Evolutionary conservation across 2,329 filamentous ascomycete species (phyloP).

Genomic region (Calonectria honghensis): DNA sequence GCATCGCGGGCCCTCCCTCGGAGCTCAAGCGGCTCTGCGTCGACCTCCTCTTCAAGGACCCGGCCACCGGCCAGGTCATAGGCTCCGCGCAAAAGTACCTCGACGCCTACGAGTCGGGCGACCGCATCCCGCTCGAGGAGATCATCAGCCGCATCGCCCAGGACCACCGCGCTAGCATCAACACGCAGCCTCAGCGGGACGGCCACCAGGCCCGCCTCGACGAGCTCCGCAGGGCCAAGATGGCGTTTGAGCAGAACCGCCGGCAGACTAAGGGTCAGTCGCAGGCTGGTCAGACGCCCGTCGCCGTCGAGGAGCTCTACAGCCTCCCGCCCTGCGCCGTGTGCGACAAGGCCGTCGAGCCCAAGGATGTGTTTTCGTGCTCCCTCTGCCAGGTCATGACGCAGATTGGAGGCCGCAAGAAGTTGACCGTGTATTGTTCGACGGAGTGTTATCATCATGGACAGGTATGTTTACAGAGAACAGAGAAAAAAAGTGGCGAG

Average conservation of each 20-base stretch:
- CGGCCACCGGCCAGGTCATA: slow-evolving; percentile 58
- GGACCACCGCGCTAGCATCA: slow-evolving; percentile 57
- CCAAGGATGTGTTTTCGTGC: slow-evolving; percentile 64
- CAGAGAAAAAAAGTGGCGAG: neutral
- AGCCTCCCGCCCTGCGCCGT: slow-evolving; percentile 63
- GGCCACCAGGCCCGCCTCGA: slow-evolving; percentile 64
- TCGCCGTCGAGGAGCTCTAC: slow-evolving; percentile 59
- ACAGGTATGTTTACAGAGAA: slow-evolving; percentile 61
- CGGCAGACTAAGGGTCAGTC: slow-evolving; percentile 61
- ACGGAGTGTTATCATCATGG: slow-evolving; percentile 63
- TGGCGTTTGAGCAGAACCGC: slow-evolving; percentile 68
- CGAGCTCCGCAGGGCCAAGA: slow-evolving; percentile 69
- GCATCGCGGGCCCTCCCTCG: slow-evolving; percentile 57
- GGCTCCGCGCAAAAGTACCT: slow-evolving; percentile 62
- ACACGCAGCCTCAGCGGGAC: slow-evolving; percentile 61
- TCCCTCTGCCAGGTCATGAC: slow-evolving; percentile 66
- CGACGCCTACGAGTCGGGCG: slow-evolving; percentile 58
- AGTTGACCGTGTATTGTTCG: slow-evolving; percentile 67
- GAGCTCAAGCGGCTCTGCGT: slow-evolving; percentile 64
- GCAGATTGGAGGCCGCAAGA: slow-evolving; percentile 60
- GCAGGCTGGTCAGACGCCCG: slow-evolving; percentile 55
- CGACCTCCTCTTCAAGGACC: slow-evolving; percentile 64
- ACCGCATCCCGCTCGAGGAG: slow-evolving; percentile 57
- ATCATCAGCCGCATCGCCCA: slow-evolving; percentile 59
- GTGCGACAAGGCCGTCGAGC: slow-evolving; percentile 60